Evolutionary conservation across 2,329 filamentous ascomycete species (phyloP), one percentile per base, ranked within the genome.

Genomic region (Epichloe glyceriae): DNA sequence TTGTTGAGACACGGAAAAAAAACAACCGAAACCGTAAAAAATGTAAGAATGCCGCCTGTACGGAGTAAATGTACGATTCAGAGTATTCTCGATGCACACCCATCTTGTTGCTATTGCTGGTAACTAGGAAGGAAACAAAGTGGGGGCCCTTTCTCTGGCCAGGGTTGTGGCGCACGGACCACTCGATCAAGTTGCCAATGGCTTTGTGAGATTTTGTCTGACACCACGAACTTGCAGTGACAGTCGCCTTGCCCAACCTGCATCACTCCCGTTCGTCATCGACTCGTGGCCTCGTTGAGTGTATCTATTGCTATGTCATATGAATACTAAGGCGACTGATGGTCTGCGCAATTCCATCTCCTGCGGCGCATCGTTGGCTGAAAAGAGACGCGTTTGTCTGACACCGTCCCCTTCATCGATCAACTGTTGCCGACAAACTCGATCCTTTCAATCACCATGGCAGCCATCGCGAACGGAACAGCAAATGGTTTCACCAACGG

Each of bases 401-500:
- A 37, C 22, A 35, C 22, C 26, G n/a, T n/a, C 15, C 38, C 35
- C 15, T 2, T 51, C 50, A 43, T 44, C 50, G 8, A 17, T 11
- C 35, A 17, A 26, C n/a, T 33, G 7, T 39, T 30, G 19, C 20
- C 49, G 12, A 46, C 20, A 45, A 33, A 33, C 26, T 42, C 20
- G 39, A 22, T 49, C 17, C 41, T 47, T 10, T 30, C 35, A 50
- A 68, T 61, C 59, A 58, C 46, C 46, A 76, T 76, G 73, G 63
- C 71, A 37, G 56, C 66, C 38, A 54, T 63, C 17, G 66, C 68
- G 47, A 75, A 75, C 56, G 71, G 71, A 55, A 60, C 67, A 55
- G 57, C 66, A 51, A 73, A 74, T 52, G 73, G 73, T 50, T 62
- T 63, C 40, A 58, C 62, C 44, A 71, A 74, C 55, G 71, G 70